phyloP scores from a whole-genome alignment of 1,139 yeast genomes.

The Zygotorulaspora mrakii region DNA sequence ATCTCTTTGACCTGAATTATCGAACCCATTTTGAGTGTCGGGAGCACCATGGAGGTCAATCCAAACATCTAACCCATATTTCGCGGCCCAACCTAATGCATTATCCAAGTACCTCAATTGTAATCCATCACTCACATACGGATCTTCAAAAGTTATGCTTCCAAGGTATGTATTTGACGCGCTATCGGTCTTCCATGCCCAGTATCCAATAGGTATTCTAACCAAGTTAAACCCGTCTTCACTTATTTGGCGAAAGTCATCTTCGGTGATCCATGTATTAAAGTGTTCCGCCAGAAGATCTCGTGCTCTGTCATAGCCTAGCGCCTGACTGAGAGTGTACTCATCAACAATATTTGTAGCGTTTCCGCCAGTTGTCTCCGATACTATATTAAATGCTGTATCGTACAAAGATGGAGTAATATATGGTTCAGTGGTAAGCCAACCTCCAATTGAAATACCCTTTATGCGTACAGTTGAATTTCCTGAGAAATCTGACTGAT shows the following conservation, averaged over 20 bases:
- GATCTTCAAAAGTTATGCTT: constrained; percentile 41
- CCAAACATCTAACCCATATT: constrained; percentile 52
- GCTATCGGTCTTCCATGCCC: constrained; percentile 53
- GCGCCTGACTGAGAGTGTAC: constrained; percentile 47
- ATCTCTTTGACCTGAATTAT: constrained; percentile 55
- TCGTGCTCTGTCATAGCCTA: constrained; percentile 47
- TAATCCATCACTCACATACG: constrained; percentile 51
- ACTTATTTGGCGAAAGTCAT: constrained; percentile 49
- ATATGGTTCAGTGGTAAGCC: constrained; percentile 64
- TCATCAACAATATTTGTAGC: constrained; percentile 53
- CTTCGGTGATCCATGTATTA: constrained; percentile 51
- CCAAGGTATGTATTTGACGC: constrained; percentile 21
- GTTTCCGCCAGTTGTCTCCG: constrained; percentile 1
- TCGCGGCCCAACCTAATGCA: constrained; percentile 54
- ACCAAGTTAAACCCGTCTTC: constrained; percentile 55
- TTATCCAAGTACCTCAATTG: constrained; percentile 51
- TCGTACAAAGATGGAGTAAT: constrained; percentile 55
- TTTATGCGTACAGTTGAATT: constrained; percentile 9
- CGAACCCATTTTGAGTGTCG: constrained; percentile 70
- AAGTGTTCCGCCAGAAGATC: constrained; percentile 49
- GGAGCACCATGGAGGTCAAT: constrained; percentile 65
- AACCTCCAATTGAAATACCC: constrained; percentile 63
- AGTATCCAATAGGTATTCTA: constrained; percentile 63
- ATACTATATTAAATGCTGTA: constrained; percentile 18
- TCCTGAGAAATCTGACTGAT: constrained; percentile 1